Evolutionary conservation across 1,139 yeast genomes (phyloP), one percentile per base, ranked within the genome.

Genomic region (Kodamaea plutei): DNA sequence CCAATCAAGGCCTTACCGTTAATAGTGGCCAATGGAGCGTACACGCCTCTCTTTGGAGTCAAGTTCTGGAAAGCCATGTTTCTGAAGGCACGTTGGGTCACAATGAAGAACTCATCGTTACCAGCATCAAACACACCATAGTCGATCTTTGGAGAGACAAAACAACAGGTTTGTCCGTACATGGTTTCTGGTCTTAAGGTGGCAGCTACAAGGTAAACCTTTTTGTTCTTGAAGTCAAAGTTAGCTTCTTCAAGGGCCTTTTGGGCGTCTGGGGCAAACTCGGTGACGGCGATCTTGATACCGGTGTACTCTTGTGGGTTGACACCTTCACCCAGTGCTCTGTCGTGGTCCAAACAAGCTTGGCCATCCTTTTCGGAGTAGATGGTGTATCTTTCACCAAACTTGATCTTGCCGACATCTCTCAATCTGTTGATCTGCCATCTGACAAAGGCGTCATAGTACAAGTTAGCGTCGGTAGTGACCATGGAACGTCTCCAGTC

Each of bases 311-410:
- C 98, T 63, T 93, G 98, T 25, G 98, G 96, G 46, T 82, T 76
- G 31, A 91, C 89, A 58, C 95, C 98, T 69, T 91, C 99, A 56
- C 99, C 99, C 31, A 91, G 77, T 60, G 76, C 83, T 73, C 99
- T 83, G 63, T 91, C 99, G 61, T 91, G 99, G 62, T 91, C 98
- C 88, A 91, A 89, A 72, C 99, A 91, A 28, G 98, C 95, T 69
- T 91, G 99, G 39, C 96, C 96, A 63, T 91, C 98, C 66, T 84
- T 89, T 54, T 89, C 95, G 25, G 97, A 89, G 65, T 85, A 91
- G 49, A 91, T 87, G 45, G 99, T 93, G 70, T 88, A 87, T 67
- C 99, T 82, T 68, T 91, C 95, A 58, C 98, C 99, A 50, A 91
- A 91, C 69, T 89, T 91, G 64, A 91, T 88, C 65, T 88, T 91